Evolutionary conservation across 345 rosid species (phyloP).

Genomic region (Rhodamnia rubescens): DNA sequence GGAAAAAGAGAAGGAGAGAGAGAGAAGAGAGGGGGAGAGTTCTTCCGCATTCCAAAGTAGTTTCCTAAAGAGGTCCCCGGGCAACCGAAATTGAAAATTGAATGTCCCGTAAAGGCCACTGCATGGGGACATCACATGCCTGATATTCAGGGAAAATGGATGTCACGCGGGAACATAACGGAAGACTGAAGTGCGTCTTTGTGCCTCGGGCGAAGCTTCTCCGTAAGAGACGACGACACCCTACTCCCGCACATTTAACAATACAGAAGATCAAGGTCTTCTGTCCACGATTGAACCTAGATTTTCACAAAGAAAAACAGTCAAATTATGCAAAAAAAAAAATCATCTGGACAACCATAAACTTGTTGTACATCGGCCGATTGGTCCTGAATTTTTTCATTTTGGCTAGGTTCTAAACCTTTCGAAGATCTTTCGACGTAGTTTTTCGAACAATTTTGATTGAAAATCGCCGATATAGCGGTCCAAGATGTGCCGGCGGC

Average conservation of each 20-base stretch:
- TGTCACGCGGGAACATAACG: background rate
- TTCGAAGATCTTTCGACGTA: no score
- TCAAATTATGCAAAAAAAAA: background rate
- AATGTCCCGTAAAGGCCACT: background rate
- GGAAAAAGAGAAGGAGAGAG: background rate
- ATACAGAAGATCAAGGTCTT: background rate
- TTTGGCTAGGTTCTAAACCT: no score
- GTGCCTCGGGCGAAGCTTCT: background rate
- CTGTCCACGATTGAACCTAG: background rate
- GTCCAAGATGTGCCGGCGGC: no score
- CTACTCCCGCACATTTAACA: no score
- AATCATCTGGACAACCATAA: fast-evolving
- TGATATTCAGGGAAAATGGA: background rate
- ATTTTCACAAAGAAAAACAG: background rate
- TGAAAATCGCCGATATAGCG: no score
- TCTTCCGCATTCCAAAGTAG: background rate
- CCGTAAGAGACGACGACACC: background rate
- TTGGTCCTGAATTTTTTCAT: no score
- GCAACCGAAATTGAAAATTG: background rate
- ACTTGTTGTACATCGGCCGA: background rate
- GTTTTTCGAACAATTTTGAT: no score
- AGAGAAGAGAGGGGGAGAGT: background rate
- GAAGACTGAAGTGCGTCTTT: background rate
- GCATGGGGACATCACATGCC: background rate
- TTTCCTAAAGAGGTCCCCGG: background rate